phyloP scores from a whole-genome alignment of 2,329 filamentous ascomycete genomes.

The Cladophialophora psammophila region DNA sequence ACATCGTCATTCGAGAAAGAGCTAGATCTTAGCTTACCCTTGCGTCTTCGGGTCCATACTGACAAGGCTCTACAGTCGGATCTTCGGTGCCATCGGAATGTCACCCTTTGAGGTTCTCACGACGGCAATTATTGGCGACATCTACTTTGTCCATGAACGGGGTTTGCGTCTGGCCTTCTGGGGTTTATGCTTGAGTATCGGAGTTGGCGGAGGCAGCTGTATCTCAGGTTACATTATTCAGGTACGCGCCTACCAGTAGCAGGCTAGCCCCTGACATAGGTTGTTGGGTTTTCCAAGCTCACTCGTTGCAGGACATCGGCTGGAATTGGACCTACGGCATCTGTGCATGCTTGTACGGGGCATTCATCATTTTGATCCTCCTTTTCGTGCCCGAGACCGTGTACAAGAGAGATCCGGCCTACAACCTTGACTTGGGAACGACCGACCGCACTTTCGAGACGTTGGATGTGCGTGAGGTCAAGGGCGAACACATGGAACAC shows the following conservation, averaged over 20 bases:
- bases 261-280: not conserved
- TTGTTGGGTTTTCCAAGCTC: not conserved
- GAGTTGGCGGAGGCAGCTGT: conserved; percentile 49
- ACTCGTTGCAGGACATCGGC: conserved; percentile 36
- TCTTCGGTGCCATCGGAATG: conserved; percentile 40
- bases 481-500: conserved; percentile 28
- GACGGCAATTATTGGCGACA: conserved; percentile 51
- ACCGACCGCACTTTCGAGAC: conserved; percentile 35
- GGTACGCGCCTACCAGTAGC: conserved; percentile 44
- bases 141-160: conserved; percentile 56
- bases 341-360: conserved; percentile 28
- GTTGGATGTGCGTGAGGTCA: conserved; percentile 22
- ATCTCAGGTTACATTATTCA: conserved; percentile 48
- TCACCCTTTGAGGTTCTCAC: conserved; percentile 37
- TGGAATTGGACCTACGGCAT: conserved; percentile 36
- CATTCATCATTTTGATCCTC: conserved; percentile 29
- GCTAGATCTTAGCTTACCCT: not conserved
- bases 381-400: conserved; percentile 35
- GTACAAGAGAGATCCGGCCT: conserved; percentile 38
- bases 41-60: not conserved
- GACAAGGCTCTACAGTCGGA: conserved; percentile 16
- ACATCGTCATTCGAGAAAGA: not conserved
- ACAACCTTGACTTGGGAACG: conserved; percentile 35
- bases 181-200: conserved; percentile 51
- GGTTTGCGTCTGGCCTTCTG: conserved; percentile 50